Percentiles rank a stretch among this genome's conserved stretches.
These are phyloP conservation scores for Metschnikowia lochheadii DNA, from an alignment of 805 yeast species.

Conservation along the genomic window DNA sequence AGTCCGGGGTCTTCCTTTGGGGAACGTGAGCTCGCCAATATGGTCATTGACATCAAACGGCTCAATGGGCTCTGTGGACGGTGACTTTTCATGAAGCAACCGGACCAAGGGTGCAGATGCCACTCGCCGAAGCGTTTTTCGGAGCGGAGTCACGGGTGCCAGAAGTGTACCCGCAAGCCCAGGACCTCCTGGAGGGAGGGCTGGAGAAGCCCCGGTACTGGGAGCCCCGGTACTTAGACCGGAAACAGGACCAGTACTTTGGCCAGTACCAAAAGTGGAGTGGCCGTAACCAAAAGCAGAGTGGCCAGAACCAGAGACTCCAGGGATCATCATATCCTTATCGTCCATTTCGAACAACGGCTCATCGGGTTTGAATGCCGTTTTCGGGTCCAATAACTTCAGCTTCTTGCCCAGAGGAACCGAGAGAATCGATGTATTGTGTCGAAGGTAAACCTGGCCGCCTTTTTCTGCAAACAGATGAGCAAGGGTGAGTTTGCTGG, in stretches of 20 bases:
- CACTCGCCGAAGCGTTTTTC: slow-evolving; percentile 57
- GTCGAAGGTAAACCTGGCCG: slow-evolving; percentile 33
- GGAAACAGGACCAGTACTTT: too few species aligned
- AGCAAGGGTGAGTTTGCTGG: background rate
- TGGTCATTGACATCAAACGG: slow-evolving; percentile 43
- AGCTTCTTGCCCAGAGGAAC: slow-evolving; percentile 2
- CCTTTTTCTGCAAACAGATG: slow-evolving; percentile 3
- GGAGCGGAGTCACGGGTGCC: slow-evolving; percentile 24
- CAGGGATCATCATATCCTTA: background rate
- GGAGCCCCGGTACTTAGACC: too few species aligned
- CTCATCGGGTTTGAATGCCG: background rate
- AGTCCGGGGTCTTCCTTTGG: slow-evolving; percentile 35
- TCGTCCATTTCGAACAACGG: background rate
- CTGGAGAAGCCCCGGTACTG: background rate
- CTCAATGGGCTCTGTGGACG: slow-evolving; percentile 18
- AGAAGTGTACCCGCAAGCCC: background rate
- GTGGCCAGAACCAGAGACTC: background rate
- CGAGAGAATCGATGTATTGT: slow-evolving; percentile 25
- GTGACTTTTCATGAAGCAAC: slow-evolving; percentile 23
- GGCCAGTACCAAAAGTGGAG: too few species aligned
- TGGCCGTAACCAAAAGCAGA: background rate
- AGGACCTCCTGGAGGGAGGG: background rate
- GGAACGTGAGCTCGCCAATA: slow-evolving; percentile 39
- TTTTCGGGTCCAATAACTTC: background rate
- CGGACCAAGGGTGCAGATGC: slow-evolving; percentile 77